Evolutionary conservation across 108 stramenopile genomes (phyloP), one percentile per base, ranked within the genome.

Genomic region (Conticribra weissflogii): DNA sequence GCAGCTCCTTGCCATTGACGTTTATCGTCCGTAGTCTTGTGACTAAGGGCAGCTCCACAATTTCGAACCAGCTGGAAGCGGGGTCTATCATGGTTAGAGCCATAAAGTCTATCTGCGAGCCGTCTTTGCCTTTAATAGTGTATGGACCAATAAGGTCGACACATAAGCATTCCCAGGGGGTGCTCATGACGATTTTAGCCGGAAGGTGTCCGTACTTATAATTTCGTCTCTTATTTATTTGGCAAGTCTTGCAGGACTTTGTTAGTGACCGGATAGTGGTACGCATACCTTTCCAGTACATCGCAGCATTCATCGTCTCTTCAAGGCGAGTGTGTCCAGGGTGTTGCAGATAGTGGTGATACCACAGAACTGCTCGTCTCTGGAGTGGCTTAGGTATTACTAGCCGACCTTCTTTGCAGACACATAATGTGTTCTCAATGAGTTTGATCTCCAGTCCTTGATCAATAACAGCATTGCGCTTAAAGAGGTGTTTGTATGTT

Each of bases 261-360:
- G 30, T 29, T 22, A 27, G 24, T 28, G 24, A 41, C 17, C 49
- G 3, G 29, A 69, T 50, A 5, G 46, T 24, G 8, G 1, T 29
- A 0, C 27, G 5, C 66, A 67, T 67, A 29, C 54, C 34, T 1
- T 44, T 27, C 71, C 71, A 72, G 31, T 54, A 63, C 71, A 72
- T 72, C 0, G 29, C 25, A 46, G 71, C 71, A 8, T 32, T 54
- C 17, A 72, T 14, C 14, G 71, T 62, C n/a, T 55, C 54, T 45
- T 72, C 58, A 16, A 70, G 49, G 9, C 59, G 32, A 44, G 41
- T 52, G 1, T 52, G 59, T 12, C 68, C 68, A 1, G 61, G 61
- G 29, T 72, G 71, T 46, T 72, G 71, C 0, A 63, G 52, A 34
- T 65, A 65, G 52, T 65, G 64, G 32, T 65, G 64, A 22, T 53